These are phyloP conservation scores for Exophiala xenobiotica DNA, from an alignment of 2,329 filamentous ascomycete genomes.

Conservation along the genomic window DNA sequence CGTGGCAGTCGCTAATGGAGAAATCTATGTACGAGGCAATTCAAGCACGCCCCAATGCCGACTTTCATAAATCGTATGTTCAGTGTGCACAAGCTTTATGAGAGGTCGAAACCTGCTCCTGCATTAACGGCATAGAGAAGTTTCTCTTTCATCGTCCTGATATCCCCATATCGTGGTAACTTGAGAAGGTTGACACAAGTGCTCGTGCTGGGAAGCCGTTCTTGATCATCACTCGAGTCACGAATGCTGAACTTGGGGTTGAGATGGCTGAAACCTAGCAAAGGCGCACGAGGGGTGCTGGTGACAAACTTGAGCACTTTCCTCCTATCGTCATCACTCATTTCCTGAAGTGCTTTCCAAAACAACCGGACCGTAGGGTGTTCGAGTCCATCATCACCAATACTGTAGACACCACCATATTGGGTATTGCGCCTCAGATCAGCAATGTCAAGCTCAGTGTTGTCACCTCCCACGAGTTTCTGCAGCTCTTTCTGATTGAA, in stretches of 20 bases:
- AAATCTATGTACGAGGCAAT: too few species aligned
- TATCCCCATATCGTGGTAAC: constrained; percentile 74
- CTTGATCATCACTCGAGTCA: constrained; percentile 74
- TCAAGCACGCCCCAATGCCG: too few species aligned
- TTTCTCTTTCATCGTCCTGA: constrained; percentile 69
- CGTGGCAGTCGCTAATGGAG: too few species aligned
- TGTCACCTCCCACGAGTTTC: constrained; percentile 86
- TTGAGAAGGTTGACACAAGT: constrained; percentile 96
- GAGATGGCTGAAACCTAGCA: constrained; percentile 84
- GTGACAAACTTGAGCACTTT: constrained; percentile 96
- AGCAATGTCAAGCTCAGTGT: constrained; percentile 78
- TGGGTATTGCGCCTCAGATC: constrained; percentile 80
- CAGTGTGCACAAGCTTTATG: too few species aligned
- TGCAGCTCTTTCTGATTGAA: constrained; percentile 97
- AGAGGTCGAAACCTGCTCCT: constrained; percentile 85
- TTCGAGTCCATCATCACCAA: constrained; percentile 85
- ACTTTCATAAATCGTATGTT: too few species aligned
- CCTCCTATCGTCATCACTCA: constrained; percentile 74
- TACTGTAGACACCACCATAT: constrained; percentile 83
- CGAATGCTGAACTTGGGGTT: constrained; percentile 86
- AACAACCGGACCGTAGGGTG: constrained; percentile 84
- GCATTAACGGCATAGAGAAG: constrained; percentile 85
- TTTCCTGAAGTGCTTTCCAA: constrained; percentile 80
- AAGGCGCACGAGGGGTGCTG: constrained; percentile 82
- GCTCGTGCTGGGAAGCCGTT: constrained; percentile 83